These are phyloP conservation scores for Lactarius hengduanensis DNA, from an alignment of 768 basidiomycete species.

Conservation along the genomic window DNA sequence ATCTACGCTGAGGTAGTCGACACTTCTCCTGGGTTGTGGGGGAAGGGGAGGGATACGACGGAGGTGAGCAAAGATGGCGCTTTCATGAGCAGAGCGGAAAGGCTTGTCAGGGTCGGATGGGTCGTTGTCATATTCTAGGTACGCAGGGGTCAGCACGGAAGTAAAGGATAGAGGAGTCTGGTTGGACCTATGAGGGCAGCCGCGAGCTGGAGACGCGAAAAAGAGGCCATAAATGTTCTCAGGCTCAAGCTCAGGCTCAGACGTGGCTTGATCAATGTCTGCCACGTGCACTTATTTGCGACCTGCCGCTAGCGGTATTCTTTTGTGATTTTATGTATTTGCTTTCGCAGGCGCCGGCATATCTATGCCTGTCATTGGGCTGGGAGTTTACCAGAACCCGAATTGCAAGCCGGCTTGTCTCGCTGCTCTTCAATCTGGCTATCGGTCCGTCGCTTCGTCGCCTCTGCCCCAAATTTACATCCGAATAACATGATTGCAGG, in stretches of 20 bases:
- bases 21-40: conserved; percentile 49
- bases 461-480: neutral
- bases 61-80: conserved; percentile 82
- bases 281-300: conserved; percentile 18
- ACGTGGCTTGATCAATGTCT: conserved; percentile 2
- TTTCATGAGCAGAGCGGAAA: conserved; percentile 70
- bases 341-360: conserved; percentile 41
- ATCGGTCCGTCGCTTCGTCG: conserved; percentile 42
- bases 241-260: neutral
- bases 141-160: conserved; percentile 3
- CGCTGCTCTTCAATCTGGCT: conserved; percentile 66
- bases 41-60: conserved; percentile 54
- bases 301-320: conserved; percentile 37
- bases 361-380: conserved; percentile 63
- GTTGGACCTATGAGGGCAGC: conserved; percentile 78
- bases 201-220: conserved; percentile 84
- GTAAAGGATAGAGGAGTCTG: conserved; percentile 7
- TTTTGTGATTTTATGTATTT: neutral
- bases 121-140: conserved; percentile 88
- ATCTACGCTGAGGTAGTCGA: conserved; percentile 65
- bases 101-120: conserved; percentile 60
- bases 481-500: conserved; percentile 36
- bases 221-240: conserved; percentile 40
- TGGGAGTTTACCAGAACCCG: conserved; percentile 69
- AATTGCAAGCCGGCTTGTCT: conserved; percentile 52